Evolutionary conservation across 2,329 filamentous ascomycete genomes (phyloP).

Genomic region (Hymenoscyphus albidus): DNA sequence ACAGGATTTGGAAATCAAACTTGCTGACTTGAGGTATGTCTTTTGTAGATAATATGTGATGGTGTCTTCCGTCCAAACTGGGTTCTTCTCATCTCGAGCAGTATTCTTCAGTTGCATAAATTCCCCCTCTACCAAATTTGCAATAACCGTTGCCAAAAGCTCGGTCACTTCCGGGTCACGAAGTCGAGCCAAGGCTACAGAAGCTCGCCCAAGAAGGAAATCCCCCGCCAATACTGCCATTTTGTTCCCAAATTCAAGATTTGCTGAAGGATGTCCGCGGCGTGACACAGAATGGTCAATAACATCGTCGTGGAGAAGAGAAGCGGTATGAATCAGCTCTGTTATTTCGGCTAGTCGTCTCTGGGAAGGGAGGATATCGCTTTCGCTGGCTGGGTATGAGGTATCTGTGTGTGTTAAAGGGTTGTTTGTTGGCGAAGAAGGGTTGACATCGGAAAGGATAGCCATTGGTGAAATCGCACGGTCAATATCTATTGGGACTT

Average conservation of each 20-base stretch:
- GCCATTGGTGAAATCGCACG: conserved; percentile 55
- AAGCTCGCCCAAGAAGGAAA: conserved; percentile 88
- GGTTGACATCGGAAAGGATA: conserved; percentile 79
- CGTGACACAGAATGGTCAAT: conserved; percentile 89
- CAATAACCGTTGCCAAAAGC: conserved; percentile 90
- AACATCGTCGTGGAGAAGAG: conserved; percentile 94
- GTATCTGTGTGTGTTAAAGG: conserved; percentile 44
- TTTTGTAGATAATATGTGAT: conserved; percentile 95
- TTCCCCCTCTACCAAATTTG: conserved; percentile 95
- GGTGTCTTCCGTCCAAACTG: conserved; percentile 81
- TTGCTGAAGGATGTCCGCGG: conserved; percentile 81
- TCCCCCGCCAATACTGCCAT: conserved; percentile 98
- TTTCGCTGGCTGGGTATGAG: conserved; percentile 39
- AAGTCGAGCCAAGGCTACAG: conserved; percentile 84
- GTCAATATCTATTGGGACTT: conserved; percentile 46
- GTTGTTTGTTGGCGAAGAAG: conserved; percentile 50
- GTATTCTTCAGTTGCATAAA: conserved; percentile 99
- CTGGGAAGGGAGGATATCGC: conserved; percentile 86
- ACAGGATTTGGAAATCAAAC: conserved; percentile 93
- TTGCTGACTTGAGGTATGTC: conserved; percentile 96
- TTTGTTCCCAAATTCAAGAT: conserved; percentile 96
- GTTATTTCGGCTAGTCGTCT: conserved; percentile 92
- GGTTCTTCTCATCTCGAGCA: conserved; percentile 77
- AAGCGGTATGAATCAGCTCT: conserved; percentile 95
- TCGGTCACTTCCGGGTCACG: conserved; percentile 93